Evolutionary conservation across 768 basidiomycete genomes (phyloP).

Genomic region (Pleurotus platypus): DNA sequence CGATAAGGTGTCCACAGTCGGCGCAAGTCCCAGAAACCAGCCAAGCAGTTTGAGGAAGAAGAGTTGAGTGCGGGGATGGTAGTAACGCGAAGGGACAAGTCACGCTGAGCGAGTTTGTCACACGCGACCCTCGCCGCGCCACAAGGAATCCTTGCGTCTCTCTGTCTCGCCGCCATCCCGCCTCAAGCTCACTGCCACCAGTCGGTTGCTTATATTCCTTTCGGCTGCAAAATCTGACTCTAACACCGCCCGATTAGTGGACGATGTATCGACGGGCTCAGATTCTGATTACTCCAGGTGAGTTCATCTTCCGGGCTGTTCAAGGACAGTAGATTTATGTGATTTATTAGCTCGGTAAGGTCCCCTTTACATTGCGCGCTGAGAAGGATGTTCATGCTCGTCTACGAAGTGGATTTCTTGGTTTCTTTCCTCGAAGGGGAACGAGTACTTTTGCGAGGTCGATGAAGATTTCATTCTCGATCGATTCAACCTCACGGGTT

Average conservation of each 20-base stretch:
- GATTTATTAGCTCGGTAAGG: constrained; percentile 32
- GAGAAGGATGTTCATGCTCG: background rate
- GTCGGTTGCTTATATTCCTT: constrained; percentile 5
- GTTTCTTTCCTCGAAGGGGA: constrained; percentile 96
- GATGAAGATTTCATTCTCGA: constrained; percentile 99
- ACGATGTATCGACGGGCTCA: constrained; percentile 86
- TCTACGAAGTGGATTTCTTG: constrained; percentile 86
- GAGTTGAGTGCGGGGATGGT: no score
- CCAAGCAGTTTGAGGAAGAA: no score
- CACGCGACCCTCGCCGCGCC: no score
- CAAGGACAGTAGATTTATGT: constrained; percentile 6
- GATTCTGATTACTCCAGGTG: constrained; percentile 97
- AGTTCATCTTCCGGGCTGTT: constrained; percentile 21
- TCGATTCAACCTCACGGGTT: constrained; percentile 95
- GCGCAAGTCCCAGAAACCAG: background rate
- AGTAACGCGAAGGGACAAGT: background rate
- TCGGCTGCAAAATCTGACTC: background rate
- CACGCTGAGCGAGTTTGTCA: background rate
- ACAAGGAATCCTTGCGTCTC: background rate
- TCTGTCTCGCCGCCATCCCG: background rate
- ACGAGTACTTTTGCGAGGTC: constrained; percentile 99
- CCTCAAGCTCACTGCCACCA: background rate
- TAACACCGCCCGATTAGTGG: constrained; percentile 43
- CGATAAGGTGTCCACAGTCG: background rate
- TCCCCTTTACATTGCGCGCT: no score